Conservation (phyloP, 371 early-diverging fungal species). For the Umbelopsis sp. region DNA sequence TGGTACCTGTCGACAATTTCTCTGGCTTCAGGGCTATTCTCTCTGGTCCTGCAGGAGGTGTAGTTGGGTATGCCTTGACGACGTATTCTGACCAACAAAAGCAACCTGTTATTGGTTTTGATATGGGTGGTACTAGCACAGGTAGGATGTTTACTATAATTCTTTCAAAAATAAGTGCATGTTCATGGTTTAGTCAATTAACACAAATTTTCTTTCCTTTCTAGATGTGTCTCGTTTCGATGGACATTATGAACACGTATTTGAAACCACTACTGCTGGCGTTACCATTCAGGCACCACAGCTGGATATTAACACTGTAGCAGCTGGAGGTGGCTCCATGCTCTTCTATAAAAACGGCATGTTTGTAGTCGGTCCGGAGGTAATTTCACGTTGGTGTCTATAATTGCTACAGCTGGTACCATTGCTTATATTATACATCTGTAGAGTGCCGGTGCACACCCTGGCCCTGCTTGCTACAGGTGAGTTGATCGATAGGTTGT, state of each 20-base stretch:
- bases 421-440: slow-evolving; percentile 6
- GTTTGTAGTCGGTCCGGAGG: slow-evolving; percentile 93
- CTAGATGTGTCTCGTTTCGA: slow-evolving; percentile 91
- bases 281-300: slow-evolving; percentile 95
- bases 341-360: slow-evolving; percentile 92
- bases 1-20: slow-evolving; percentile 83
- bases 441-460: slow-evolving; percentile 92
- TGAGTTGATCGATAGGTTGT: slow-evolving; percentile 8
- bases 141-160: slow-evolving; percentile 24
- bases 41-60: slow-evolving; percentile 96
- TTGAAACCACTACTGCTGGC: slow-evolving; percentile 93
- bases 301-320: slow-evolving; percentile 93
- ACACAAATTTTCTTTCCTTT: neutral
- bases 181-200: too few relatives aligned
- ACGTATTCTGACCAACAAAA: slow-evolving; percentile 59
- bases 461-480: slow-evolving; percentile 91
- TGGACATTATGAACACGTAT: slow-evolving; percentile 91
- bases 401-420: neutral
- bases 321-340: slow-evolving; percentile 96
- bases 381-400: slow-evolving; percentile 23
- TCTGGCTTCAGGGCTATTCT: slow-evolving; percentile 90
- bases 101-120: slow-evolving; percentile 84
- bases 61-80: slow-evolving; percentile 91
- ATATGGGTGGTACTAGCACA: slow-evolving; percentile 96
- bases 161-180: too few relatives aligned